Evolutionary conservation across 106 monocot genomes (phyloP).

Genomic region (Dioscorea dumetorum): DNA sequence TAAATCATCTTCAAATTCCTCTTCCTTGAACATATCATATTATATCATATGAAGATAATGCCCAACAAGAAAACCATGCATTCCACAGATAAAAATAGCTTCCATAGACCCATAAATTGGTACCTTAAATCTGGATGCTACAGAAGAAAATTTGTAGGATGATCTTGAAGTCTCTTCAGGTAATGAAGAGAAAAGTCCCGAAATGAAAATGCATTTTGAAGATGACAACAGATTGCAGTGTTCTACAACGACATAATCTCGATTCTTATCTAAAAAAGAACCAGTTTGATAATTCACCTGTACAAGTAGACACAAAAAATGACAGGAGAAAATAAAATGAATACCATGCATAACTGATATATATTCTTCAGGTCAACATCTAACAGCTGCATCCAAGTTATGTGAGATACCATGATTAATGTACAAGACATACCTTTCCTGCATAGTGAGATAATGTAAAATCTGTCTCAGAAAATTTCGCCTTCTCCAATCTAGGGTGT

Average conservation of each 20-base stretch:
- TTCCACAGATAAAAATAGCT: too few species aligned
- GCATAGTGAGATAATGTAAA: slow-evolving; percentile 84
- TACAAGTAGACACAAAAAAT: slow-evolving; percentile 8
- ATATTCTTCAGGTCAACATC: not conserved
- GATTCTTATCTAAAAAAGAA: slow-evolving; percentile 82
- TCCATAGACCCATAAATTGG: too few species aligned
- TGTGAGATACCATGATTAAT: slow-evolving; percentile 17
- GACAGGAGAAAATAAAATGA: not conserved
- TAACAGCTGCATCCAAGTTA: not conserved
- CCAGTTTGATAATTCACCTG: slow-evolving; percentile 76
- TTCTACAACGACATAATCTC: slow-evolving; percentile 74
- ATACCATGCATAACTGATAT: not conserved
- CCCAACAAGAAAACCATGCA: too few species aligned
- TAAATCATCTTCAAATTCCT: too few species aligned
- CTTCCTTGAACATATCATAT: too few species aligned
- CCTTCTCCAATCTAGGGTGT: slow-evolving; percentile 70
- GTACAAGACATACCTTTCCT: slow-evolving; percentile 72
- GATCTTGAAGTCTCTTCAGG: slow-evolving; percentile 72
- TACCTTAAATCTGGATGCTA: slow-evolving; percentile 94
- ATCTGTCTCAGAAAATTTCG: slow-evolving; percentile 77
- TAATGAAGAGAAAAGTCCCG: slow-evolving; percentile 56
- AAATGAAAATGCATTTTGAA: slow-evolving; percentile 66
- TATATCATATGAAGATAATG: too few species aligned
- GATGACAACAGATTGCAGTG: slow-evolving; percentile 68
- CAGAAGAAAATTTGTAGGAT: slow-evolving; percentile 94